Percentiles rank a stretch among this genome's conserved stretches.
Conservation (phyloP, 2,329 filamentous ascomycete genomes). For the Diaporthe longicolla region DNA sequence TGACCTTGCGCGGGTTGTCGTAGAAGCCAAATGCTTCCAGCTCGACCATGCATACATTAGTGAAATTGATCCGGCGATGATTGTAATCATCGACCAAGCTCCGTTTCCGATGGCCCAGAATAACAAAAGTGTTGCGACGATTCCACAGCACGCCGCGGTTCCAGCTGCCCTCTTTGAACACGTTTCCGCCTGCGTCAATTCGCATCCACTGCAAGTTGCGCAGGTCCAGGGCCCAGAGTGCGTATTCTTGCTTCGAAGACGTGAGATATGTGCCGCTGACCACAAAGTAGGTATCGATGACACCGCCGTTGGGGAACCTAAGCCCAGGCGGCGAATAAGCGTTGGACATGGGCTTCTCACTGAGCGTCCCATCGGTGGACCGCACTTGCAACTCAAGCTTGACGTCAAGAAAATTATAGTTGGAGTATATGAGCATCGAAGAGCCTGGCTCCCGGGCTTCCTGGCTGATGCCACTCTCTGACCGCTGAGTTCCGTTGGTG, state of each 20-base stretch:
- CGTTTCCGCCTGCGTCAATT: slow-evolving; percentile 93
- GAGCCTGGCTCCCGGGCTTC: slow-evolving; percentile 71
- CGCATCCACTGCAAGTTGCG: slow-evolving; percentile 92
- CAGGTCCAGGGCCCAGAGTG: slow-evolving; percentile 93
- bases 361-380: slow-evolving; percentile 83
- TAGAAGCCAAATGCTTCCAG: slow-evolving; percentile 97
- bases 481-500: slow-evolving; percentile 55
- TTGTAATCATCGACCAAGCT: slow-evolving; percentile 98
- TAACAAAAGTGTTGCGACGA: slow-evolving; percentile 93
- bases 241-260: slow-evolving; percentile 98
- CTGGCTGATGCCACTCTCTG: slow-evolving; percentile 64
- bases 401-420: slow-evolving; percentile 98
- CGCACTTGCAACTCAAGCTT: slow-evolving; percentile 95
- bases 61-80: slow-evolving; percentile 96
- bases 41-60: slow-evolving; percentile 96
- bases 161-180: slow-evolving; percentile 98
- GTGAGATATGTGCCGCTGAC: slow-evolving; percentile 98
- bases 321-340: slow-evolving; percentile 90
- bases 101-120: slow-evolving; percentile 92
- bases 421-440: slow-evolving; percentile 97
- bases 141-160: slow-evolving; percentile 96
- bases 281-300: slow-evolving; percentile 96
- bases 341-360: slow-evolving; percentile 90
- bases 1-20: slow-evolving; percentile 87
- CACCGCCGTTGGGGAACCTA: slow-evolving; percentile 94